Evolutionary conservation across 768 basidiomycete genomes (phyloP).

Genomic region (Tulasnella sp.): DNA sequence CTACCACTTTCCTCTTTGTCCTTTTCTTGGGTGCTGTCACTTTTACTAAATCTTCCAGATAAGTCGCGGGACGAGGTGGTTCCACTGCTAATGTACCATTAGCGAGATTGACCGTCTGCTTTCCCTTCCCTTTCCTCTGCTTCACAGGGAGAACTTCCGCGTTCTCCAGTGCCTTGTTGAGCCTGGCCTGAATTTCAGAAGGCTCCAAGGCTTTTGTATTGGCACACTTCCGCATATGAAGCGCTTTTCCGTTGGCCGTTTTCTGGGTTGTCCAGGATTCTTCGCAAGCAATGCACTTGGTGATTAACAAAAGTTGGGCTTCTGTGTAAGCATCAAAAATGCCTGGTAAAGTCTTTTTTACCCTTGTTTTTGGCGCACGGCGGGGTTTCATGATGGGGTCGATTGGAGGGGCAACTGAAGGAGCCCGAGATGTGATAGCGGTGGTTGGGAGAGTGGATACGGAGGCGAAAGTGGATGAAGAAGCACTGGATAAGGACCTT

Average conservation of each 20-base stretch:
- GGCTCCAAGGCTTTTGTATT: conserved; percentile 44
- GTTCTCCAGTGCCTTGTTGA: conserved; percentile 4
- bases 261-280: conserved; percentile 58
- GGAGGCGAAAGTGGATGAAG: not conserved
- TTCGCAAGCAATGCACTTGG: conserved; percentile 12
- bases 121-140: conserved; percentile 21
- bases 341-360: not conserved
- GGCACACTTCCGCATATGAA: conserved; percentile 56
- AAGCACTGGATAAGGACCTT: not conserved
- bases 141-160: not conserved
- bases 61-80: conserved; percentile 26
- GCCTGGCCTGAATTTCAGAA: conserved; percentile 32
- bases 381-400: not conserved
- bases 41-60: conserved; percentile 42
- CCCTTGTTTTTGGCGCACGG: not conserved
- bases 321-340: not conserved
- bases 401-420: not conserved
- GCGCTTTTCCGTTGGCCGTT: conserved; percentile 44
- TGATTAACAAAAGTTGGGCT: not conserved
- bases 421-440: not conserved
- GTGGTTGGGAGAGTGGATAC: not conserved
- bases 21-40: conserved; percentile 35
- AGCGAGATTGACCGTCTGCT: conserved; percentile 16
- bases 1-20: conserved; percentile 29
- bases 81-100: conserved; percentile 21